Base-by-base conservation (phyloP, 305 asterid species). In the Fraxinus platypoda region DNA sequence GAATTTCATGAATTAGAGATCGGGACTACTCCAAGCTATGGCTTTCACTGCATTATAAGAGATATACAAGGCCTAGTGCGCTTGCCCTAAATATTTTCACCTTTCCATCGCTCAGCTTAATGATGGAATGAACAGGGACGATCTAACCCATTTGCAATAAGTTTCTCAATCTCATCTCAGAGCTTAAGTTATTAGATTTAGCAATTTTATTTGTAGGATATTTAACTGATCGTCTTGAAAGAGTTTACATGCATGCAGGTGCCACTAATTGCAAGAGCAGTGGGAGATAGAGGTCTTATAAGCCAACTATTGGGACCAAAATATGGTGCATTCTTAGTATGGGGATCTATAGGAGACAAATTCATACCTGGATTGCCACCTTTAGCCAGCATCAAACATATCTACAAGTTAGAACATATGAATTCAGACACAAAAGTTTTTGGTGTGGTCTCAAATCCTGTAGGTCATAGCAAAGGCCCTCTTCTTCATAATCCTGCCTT, bases 231-330 rank as follows among this genome's bases (percentile, higher is more conserved):
- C 1, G 3, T 12, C 4, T 41, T 12, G n/a, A 3, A 43, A 43
- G 6, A 11, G 54, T 43, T 43, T 11, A 17, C 34, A 26, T 66
- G 74, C 33, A 15, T 73, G 77, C 84, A 91, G 93, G 90, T 92
- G 8, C 94, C 94, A 11, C 74, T 91, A 33, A 90, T 91, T 64
- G 91, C 82, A 11, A 86, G 84, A 64, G 90, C 94, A 1, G 78
- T 75, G 75, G 97, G 97, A 49, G 97, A 92, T 34, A 90, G 94
- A 86, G 97, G 97, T 21, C 87, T 92, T 1, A 92, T 92, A 74
- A 86, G 94, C 87, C 94, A 91, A 81, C 84, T 92, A 37, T 35
- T 90, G 52, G 93, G 92, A 6, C 93, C 94, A 76, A 90, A 92
- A 83, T 92, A 85, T 77, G 92, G 94, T 1, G 93, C 93, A 46